Evolutionary conservation across 2,329 filamentous ascomycete species (phyloP).

Genomic region (Trichoderma sp.): DNA sequence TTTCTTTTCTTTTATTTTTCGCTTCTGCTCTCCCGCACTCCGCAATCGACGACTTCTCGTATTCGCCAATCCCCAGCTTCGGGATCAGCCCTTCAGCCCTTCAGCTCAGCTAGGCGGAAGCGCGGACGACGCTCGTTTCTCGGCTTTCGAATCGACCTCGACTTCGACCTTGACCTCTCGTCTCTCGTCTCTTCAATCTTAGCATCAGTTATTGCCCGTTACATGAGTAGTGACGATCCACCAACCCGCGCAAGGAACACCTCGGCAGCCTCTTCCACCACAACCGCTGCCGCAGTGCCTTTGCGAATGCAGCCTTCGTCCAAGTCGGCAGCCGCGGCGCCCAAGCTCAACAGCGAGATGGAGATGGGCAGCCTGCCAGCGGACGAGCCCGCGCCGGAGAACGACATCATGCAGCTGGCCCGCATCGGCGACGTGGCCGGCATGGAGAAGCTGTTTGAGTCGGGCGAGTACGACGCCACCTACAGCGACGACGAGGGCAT

Average conservation of each 20-base stretch:
- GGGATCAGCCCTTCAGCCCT: conserved; percentile 5
- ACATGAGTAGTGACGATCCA: conserved; percentile 46
- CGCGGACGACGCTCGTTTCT: not conserved
- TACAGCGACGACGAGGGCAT: conserved; percentile 91
- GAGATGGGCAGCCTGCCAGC: conserved; percentile 52
- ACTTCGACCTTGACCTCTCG: not conserved
- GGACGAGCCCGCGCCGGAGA: conserved; percentile 44
- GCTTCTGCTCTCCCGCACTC: not conserved
- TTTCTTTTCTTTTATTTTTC: not conserved
- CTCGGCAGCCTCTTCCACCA: conserved; percentile 39
- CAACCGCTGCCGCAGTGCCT: conserved; percentile 12
- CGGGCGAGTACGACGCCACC: conserved; percentile 75
- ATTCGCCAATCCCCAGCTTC: conserved; percentile 10
- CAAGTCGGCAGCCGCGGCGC: conserved; percentile 53
- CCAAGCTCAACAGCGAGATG: conserved; percentile 57
- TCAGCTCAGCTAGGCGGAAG: not conserved
- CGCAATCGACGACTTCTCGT: conserved; percentile 2
- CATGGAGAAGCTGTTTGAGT: conserved; percentile 88
- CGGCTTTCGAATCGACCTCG: not conserved
- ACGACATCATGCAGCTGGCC: conserved; percentile 95
- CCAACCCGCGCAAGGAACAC: conserved; percentile 35
- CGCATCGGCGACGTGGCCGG: conserved; percentile 79
- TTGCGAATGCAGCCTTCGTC: conserved; percentile 52
- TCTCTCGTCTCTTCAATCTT: not conserved
- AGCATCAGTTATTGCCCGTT: not conserved